phyloP scores from a whole-genome alignment of 23 red algal genomes.

The Gracilaria caudata region DNA sequence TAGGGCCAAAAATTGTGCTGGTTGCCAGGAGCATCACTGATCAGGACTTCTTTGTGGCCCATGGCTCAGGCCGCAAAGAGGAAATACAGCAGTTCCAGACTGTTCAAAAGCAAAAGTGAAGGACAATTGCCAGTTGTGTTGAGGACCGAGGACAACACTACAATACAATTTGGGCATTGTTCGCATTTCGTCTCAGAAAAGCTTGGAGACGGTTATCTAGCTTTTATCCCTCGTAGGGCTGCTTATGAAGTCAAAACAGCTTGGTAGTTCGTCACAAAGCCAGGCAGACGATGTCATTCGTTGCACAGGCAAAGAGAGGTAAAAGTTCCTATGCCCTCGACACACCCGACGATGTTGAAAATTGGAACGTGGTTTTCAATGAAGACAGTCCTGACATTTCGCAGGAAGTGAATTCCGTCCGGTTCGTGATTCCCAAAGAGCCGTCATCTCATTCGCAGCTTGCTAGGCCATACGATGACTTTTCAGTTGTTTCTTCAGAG shows the following conservation, averaged over 20 bases:
- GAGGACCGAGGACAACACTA: not conserved
- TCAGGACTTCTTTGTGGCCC: not conserved
- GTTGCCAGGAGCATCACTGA: not conserved
- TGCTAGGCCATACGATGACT: conserved; percentile 20
- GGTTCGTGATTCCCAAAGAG: conserved; percentile 20
- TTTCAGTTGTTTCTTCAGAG: conserved; percentile 50
- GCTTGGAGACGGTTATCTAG: not conserved
- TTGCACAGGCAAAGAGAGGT: not conserved
- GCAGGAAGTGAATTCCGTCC: conserved; percentile 40
- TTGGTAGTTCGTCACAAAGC: not conserved
- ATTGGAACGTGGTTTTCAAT: not conserved
- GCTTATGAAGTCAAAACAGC: not conserved
- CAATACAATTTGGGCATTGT: not conserved
- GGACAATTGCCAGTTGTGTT: not conserved
- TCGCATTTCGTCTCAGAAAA: not conserved
- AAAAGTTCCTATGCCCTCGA: not conserved
- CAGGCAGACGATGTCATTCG: not conserved
- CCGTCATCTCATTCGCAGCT: not conserved
- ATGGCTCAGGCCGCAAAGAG: not conserved
- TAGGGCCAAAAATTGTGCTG: not conserved
- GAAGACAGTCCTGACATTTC: conserved; percentile 6
- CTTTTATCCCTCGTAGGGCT: not conserved
- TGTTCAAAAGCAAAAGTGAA: not conserved
- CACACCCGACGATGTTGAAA: not conserved
- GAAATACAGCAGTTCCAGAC: not conserved